Evolutionary conservation across 257 asterid species (phyloP), one percentile per base, ranked within the genome.

Genomic region (Anisodus acutangulus): DNA sequence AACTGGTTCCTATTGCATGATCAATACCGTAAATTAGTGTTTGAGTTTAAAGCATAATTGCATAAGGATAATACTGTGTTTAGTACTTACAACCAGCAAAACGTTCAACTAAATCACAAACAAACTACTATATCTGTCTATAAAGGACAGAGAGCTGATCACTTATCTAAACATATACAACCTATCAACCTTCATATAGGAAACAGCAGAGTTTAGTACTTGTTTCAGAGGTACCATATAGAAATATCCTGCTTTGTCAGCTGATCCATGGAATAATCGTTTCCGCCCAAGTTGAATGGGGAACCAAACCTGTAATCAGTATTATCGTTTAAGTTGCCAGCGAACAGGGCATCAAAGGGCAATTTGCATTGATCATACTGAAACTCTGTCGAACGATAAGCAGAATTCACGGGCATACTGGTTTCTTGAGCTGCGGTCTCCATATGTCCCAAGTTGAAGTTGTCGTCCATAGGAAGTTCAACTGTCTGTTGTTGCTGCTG

Each of bases 181-280:
- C 82, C 64, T 78, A 78, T 53, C 49, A 78, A 31, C 49, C 35
- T 53, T 78, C 49, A 53, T 53, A 16, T 78, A 53, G 49, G 39
- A 37, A 83, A 59, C 66, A 78, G 31, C 39, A 51, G 55, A 64
- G 39, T n/a, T 82, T 51, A 47, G 19, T 43, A 31, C 81, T 80
- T 19, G 71, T 11, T 63, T 84, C 79, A 84, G 55, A 76, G 63
- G 83, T 76, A 84, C 86, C 86, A 84, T 13, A 78, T 49, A 59
- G 86, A 78, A n/a, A 64, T 54, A 78, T 84, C 86, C 43, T 47
- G 86, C 79, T 84, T 78, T 45, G 74, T 39, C 43, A 84, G 63
- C 47, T 78, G 83, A 10, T 84, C 86, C 58, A 78, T 78, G n/a
- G 83, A 41, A 3, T 63, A 81, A 17, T 63, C 84, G 54, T 22